Evolutionary conservation across 148 eudicot species (phyloP).

Genomic region (Chenopodium album): DNA sequence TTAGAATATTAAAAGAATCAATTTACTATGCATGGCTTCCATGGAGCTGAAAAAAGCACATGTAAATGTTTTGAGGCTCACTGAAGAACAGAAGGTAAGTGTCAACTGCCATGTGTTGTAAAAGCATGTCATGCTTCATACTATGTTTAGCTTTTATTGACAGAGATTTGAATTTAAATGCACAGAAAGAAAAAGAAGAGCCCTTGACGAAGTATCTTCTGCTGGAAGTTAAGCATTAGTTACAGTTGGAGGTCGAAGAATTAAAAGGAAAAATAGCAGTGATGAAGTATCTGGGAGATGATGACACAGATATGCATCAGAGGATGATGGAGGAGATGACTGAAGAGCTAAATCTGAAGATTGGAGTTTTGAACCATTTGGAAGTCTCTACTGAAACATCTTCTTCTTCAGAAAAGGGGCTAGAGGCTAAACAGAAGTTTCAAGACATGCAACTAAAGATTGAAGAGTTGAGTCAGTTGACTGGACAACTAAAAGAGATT

Average conservation of each 20-base stretch:
- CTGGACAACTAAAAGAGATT: not conserved
- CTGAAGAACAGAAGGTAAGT: constrained; percentile 77
- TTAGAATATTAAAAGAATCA: constrained; percentile 58
- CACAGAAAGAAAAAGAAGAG: constrained; percentile 80
- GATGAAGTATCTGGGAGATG: constrained; percentile 40
- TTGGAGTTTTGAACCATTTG: constrained; percentile 40
- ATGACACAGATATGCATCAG: constrained; percentile 61
- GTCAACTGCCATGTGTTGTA: not conserved
- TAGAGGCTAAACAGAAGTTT: not conserved
- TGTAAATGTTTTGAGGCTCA: constrained; percentile 60
- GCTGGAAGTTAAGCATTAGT: constrained; percentile 63
- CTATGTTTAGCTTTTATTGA: constrained; percentile 6
- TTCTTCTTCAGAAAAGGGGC: constrained; percentile 45
- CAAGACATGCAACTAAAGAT: not conserved
- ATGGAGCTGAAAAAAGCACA: constrained; percentile 73
- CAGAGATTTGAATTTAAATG: constrained; percentile 15
- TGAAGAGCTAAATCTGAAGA: constrained; percentile 54
- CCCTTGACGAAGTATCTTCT: constrained; percentile 53
- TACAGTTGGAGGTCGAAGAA: constrained; percentile 55
- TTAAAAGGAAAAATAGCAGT: too few relatives aligned
- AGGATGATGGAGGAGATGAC: constrained; percentile 60
- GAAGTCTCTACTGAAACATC: constrained; percentile 49
- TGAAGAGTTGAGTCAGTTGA: not conserved
- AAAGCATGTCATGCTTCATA: not conserved
- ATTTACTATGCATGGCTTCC: constrained; percentile 67